Conservation (phyloP, 805 yeast genomes). For the Wickerhamomyces bovis region DNA sequence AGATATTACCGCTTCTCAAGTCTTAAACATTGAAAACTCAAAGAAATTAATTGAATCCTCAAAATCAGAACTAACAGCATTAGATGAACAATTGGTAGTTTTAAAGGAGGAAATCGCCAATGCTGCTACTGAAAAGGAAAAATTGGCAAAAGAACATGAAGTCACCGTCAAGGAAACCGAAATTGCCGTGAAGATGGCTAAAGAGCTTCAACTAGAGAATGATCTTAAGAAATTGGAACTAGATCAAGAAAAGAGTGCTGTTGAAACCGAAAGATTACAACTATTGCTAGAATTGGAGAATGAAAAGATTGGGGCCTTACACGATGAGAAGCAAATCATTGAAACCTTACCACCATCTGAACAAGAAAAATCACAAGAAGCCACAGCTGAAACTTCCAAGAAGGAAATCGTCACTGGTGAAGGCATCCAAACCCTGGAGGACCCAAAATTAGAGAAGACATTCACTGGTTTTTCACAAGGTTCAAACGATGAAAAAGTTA, state of each 20-base stretch:
- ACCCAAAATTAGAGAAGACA: constrained; percentile 25
- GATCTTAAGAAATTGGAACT: constrained; percentile 32
- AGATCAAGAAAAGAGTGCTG: constrained; percentile 31
- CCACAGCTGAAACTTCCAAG: neutral
- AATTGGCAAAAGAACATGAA: constrained; percentile 27
- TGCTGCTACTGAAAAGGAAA: constrained; percentile 26
- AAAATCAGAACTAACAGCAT: constrained; percentile 32
- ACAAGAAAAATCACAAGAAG: constrained; percentile 5
- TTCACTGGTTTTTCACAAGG: constrained; percentile 44
- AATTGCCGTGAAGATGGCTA: constrained; percentile 27
- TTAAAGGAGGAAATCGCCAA: constrained; percentile 28
- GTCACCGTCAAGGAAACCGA: constrained; percentile 27
- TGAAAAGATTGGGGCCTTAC: constrained; percentile 27
- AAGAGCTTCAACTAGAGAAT: constrained; percentile 32
- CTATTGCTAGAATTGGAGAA: constrained; percentile 31
- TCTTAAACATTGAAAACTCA: constrained; percentile 39
- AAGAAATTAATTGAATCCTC: constrained; percentile 37
- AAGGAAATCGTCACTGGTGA: constrained; percentile 1
- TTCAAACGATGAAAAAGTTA: constrained; percentile 26
- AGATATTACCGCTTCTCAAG: constrained; percentile 39
- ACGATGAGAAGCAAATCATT: constrained; percentile 34
- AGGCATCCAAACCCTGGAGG: constrained; percentile 1
- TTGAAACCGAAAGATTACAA: constrained; percentile 29
- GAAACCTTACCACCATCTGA: constrained; percentile 32
- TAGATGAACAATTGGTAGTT: constrained; percentile 29